Base-by-base conservation (phyloP, 371 early-diverging fungal species). In the Haplosporangium sp. region DNA sequence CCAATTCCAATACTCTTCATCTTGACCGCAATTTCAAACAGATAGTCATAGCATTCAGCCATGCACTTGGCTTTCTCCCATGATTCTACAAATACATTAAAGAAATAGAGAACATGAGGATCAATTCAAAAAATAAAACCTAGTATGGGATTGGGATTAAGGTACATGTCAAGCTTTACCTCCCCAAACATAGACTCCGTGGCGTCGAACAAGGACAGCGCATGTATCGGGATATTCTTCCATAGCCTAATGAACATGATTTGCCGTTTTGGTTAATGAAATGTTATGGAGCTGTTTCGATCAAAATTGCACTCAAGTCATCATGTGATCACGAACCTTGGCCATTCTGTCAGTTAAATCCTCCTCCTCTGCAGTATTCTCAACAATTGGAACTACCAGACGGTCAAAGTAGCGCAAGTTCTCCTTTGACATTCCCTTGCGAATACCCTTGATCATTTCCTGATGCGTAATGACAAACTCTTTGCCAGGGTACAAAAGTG, bases 361-460 rank as follows among this genome's bases (percentile, higher is more conserved):
- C 83, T 96, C 96, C 83, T 98, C 99, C 71, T 94, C 91, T 2
- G 97, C 94, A 35, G 97, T 97, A 84, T 98, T 98, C 77, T 98
- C 98, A 19, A 98, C 92, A 72, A 98, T 97, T 2, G 99, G 99
- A 1, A 98, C 96, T 1, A 92, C 90, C 39, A 97, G 86, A n/a
- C 85, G 93, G 76, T 98, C 97, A 82, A 90, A 93, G 76, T 94
- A 96, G 39, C 87, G 68, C 42, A 91, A 83, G 74, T 89, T 91
- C 1, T 86, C 82, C 57, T 88, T 85, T 27, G 88, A 84, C 39
- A 89, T 87, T 3, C 96, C 98, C 60, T 90, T 88, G 50, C 95
- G 87, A 67, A 98, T 98, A 11, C 99, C 99, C 86, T 98, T 98
- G 85, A 98, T 98, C 98, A 98, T 98, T 83, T 98, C 99, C 85